Evolutionary conservation across 345 rosid genomes (phyloP).

Genomic region (Pistacia integerrima): DNA sequence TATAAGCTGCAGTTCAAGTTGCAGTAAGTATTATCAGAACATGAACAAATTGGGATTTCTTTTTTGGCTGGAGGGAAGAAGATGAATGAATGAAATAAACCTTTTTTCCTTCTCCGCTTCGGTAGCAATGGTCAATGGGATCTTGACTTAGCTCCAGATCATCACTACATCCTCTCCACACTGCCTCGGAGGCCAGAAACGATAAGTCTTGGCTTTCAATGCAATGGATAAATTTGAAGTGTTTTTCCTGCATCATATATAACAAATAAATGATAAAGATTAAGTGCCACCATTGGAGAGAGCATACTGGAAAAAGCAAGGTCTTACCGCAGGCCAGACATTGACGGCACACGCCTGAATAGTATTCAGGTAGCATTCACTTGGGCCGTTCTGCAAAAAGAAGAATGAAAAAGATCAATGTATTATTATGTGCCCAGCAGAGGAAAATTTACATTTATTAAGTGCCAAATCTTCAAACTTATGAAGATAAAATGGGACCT

Average conservation of each 20-base stretch:
- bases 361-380: conserved; percentile 64
- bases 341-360: conserved; percentile 65
- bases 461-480: neutral
- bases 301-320: neutral
- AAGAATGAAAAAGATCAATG: neutral
- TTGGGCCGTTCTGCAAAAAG: conserved; percentile 58
- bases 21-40: no score
- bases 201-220: conserved; percentile 27
- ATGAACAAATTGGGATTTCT: no score
- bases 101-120: conserved; percentile 38
- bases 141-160: conserved; percentile 23
- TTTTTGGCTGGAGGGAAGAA: no score
- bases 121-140: conserved; percentile 42
- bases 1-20: conserved; percentile 30
- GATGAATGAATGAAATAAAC: no score
- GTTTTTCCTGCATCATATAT: conserved; percentile 33
- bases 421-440: no score
- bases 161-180: conserved; percentile 34
- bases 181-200: neutral
- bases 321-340: conserved; percentile 46
- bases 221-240: conserved; percentile 52
- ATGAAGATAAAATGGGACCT: conserved; percentile 28
- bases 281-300: no score
- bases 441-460: neutral
- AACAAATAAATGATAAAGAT: conserved; percentile 5